A percentile compares a stretch with the other conserved stretches of the same genome.
These are phyloP conservation scores for Penicillium pulvis DNA, from an alignment of 495 filamentous ascomycete species.

Conservation along the genomic window DNA sequence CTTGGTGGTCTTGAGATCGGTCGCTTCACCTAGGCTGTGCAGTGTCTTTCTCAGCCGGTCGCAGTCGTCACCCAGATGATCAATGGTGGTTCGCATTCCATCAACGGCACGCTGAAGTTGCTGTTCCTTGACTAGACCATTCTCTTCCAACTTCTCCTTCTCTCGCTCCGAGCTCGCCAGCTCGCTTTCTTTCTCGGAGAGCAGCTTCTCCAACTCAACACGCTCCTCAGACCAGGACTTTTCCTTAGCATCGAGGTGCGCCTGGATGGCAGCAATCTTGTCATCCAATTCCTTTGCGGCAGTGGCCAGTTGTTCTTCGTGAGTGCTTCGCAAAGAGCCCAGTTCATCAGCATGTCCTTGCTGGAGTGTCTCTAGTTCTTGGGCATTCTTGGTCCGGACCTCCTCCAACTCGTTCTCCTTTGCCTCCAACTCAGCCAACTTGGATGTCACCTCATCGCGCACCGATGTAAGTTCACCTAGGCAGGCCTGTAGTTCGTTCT, in stretches of 20 bases:
- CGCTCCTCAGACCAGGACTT: slow-evolving; percentile 40
- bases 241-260: slow-evolving; percentile 37
- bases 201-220: slow-evolving; percentile 33
- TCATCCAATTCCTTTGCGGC: slow-evolving; percentile 37
- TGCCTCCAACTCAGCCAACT: slow-evolving; percentile 21
- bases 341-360: slow-evolving; percentile 34
- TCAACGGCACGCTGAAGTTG: slow-evolving; percentile 51
- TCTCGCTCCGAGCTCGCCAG: slow-evolving; percentile 44
- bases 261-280: slow-evolving; percentile 43
- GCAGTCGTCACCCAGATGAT: slow-evolving; percentile 56
- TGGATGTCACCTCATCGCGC: slow-evolving; percentile 28
- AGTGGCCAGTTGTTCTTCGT: slow-evolving; percentile 33
- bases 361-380: slow-evolving; percentile 22
- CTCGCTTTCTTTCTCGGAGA: slow-evolving; percentile 42
- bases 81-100: slow-evolving; percentile 54
- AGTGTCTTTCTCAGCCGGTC: slow-evolving; percentile 58
- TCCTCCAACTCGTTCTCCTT: slow-evolving; percentile 35
- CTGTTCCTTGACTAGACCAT: slow-evolving; percentile 51
- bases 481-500: slow-evolving; percentile 28
- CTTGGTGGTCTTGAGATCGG: slow-evolving; percentile 59
- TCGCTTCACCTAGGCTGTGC: slow-evolving; percentile 59
- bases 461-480: slow-evolving; percentile 36
- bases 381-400: slow-evolving; percentile 21
- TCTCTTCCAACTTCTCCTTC: slow-evolving; percentile 50
- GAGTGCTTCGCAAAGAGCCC: slow-evolving; percentile 22